Evolutionary conservation across 495 filamentous ascomycete genomes (phyloP).

Genomic region (Trichoderma erinaceum): DNA sequence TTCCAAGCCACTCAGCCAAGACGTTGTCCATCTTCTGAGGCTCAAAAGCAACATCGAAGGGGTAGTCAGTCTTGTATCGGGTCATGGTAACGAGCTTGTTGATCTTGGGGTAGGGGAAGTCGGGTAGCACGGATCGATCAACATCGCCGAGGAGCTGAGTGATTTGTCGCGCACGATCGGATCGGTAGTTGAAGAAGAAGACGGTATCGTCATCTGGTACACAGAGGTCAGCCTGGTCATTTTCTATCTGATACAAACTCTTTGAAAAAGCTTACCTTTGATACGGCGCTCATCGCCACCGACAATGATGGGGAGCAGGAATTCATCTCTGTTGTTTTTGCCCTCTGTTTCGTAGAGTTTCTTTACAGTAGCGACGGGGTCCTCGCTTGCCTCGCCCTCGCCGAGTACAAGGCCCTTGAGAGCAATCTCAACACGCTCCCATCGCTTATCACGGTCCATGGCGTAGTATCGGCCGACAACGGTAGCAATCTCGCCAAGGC

Average conservation of each 20-base stretch:
- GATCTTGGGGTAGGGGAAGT: conserved; percentile 94
- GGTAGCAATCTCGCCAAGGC: conserved; percentile 81
- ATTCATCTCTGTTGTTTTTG: conserved; percentile 76
- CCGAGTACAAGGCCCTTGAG: conserved; percentile 79
- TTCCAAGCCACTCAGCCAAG: conserved; percentile 87
- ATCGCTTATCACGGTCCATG: conserved; percentile 99
- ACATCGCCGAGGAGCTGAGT: conserved; percentile 88
- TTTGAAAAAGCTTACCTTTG: conserved; percentile 52
- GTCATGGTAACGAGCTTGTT: conserved; percentile 88
- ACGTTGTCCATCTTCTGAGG: conserved; percentile 96
- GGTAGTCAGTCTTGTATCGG: conserved; percentile 93
- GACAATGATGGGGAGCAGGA: conserved; percentile 95
- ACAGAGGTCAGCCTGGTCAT: conserved; percentile 18
- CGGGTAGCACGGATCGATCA: conserved; percentile 81
- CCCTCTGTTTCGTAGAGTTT: conserved; percentile 71
- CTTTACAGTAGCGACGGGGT: conserved; percentile 80
- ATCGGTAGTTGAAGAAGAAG: conserved; percentile 99
- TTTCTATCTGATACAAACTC: neutral
- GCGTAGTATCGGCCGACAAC: conserved; percentile 94
- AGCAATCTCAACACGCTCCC: conserved; percentile 88
- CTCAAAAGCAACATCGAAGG: conserved; percentile 87
- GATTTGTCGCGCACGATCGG: conserved; percentile 93
- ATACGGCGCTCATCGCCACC: conserved; percentile 77
- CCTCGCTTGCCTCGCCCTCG: conserved; percentile 76
- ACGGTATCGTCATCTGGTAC: conserved; percentile 75